Conservation (phyloP, 139 green algal species). For the Tetraselmis striata region DNA sequence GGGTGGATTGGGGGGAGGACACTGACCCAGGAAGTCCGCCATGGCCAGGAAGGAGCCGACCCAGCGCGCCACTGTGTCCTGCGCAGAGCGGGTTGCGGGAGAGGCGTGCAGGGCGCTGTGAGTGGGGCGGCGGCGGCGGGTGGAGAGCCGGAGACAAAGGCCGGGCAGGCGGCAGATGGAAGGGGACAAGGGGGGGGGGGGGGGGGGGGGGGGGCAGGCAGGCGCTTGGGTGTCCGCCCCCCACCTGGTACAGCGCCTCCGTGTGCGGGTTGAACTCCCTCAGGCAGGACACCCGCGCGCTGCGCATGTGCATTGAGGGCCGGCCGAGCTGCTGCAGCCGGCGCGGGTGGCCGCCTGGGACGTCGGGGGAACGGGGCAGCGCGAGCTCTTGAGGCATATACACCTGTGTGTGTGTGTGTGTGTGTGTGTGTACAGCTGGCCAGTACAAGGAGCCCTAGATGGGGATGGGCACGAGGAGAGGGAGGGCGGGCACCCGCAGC, state of each 20-base stretch:
- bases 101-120: too few relatives aligned
- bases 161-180: too few relatives aligned
- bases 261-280: not conserved
- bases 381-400: too few relatives aligned
- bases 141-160: too few relatives aligned
- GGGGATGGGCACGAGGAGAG: not conserved
- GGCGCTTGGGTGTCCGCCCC: too few relatives aligned
- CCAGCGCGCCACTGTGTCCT: not conserved
- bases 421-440: too few relatives aligned
- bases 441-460: not conserved
- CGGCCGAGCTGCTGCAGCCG: not conserved
- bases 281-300: not conserved
- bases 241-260: not conserved
- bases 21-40: not conserved
- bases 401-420: too few relatives aligned
- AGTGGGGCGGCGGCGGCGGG: too few relatives aligned
- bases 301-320: too few relatives aligned
- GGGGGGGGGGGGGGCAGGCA: too few relatives aligned
- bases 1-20: not conserved
- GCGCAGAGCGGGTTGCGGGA: too few relatives aligned
- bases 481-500: constrained; percentile 13
- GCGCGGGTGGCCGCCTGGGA: not conserved
- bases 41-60: not conserved
- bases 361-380: too few relatives aligned
- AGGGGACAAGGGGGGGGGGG: not conserved